Evolutionary conservation across 352 stramenopile genomes (phyloP), one percentile per base, ranked within the genome.

Genomic region (Globisporangium mamillatum): DNA sequence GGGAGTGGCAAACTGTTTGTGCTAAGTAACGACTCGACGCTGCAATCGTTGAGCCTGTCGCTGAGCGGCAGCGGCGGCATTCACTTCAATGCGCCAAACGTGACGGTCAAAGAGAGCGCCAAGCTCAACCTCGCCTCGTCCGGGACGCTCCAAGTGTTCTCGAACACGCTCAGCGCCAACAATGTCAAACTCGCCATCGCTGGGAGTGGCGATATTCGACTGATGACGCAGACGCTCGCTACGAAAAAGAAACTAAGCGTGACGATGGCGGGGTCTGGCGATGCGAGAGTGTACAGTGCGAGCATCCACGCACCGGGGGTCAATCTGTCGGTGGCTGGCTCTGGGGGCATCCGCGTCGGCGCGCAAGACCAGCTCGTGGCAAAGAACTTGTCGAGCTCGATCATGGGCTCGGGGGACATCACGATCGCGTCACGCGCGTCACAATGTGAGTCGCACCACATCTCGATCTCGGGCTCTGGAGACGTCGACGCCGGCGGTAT

Each of bases 31-130:
- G 63, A 76, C n/a, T 50, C 73, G 18, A 34, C 48, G 32, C 48
- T 79, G 9, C 61, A 54, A 3, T 79, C 73, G 25, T 57, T 79
- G 7, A 38, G 22, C 12, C 58, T 79, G 1, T 63, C 71, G 36
- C 70, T 77, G 60, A 64, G 64, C 16, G 70, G 73, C 18, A 77
- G 70, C 22, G 73, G 70, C 29, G 68, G 72, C 24, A n/a, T 79
- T 7, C 73, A 79, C 61, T 73, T 79, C n/a, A 48, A 68, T 8
- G 66, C 58, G 20, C 67, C 70, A 4, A 67, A 34, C 9, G 27
- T 79, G 20, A 68, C 34, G 2, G 24, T 68, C 0, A 14, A 27
- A n/a, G 44, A 75, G 7, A 34, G 53, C 1, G 48, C 72, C n/a
- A 53, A 32, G 7, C 16, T 71, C 20, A 20, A n/a, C 0, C 32